These are phyloP conservation scores for Sonneratia caseolaris DNA, from an alignment of 345 rosid species.

Conservation along the genomic window DNA sequence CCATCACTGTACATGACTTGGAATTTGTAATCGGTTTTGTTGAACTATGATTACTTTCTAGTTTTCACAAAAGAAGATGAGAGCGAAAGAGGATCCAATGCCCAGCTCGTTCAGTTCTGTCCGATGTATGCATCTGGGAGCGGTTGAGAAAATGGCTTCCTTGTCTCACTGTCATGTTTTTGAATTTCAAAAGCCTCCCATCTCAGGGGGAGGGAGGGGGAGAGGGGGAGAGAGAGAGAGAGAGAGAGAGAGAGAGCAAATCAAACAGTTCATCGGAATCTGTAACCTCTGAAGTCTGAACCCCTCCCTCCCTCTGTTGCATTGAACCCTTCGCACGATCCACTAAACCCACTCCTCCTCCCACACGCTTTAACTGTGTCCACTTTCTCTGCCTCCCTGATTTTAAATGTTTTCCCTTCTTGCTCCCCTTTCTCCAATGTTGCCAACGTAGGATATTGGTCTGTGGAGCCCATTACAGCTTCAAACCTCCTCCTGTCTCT, in stretches of 20 bases:
- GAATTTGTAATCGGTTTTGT: too few relatives aligned
- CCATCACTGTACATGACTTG: too few relatives aligned
- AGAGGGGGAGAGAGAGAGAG: neutral
- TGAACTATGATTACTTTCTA: neutral
- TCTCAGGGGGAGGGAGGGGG: neutral
- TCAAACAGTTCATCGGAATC: constrained; percentile 9
- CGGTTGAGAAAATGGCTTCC: neutral
- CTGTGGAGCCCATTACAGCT: neutral
- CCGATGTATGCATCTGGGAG: neutral
- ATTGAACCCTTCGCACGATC: constrained; percentile 3
- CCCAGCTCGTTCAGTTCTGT: neutral
- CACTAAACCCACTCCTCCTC: constrained; percentile 5
- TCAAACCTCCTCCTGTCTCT: neutral
- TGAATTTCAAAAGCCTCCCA: constrained; percentile 16
- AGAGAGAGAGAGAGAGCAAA: neutral
- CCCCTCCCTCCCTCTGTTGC: neutral
- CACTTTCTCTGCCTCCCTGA: neutral
- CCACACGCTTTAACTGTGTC: neutral
- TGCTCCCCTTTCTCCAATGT: neutral
- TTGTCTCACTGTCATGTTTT: constrained; percentile 6
- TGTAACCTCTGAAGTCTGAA: neutral
- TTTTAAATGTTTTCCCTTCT: neutral
- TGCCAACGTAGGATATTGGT: neutral
- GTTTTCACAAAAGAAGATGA: neutral
- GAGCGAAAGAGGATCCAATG: neutral